Evolutionary conservation across 139 green algal genomes (phyloP).

Genomic region (Raphidocelis subcapitata): DNA sequence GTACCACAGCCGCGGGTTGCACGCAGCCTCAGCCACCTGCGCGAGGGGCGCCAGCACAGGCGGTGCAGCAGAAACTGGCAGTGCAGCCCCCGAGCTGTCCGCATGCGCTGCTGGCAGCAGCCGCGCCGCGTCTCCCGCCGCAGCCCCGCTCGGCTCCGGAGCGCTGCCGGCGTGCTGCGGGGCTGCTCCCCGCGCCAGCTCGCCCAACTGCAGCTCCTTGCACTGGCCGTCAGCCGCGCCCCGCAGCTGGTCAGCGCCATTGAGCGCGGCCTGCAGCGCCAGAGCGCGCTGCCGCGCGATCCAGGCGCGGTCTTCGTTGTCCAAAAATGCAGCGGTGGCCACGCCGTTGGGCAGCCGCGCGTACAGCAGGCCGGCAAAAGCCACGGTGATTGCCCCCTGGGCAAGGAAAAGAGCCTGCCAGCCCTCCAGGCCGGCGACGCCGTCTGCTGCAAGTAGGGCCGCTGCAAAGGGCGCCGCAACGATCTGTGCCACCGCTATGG

Average conservation of each 20-base stretch:
- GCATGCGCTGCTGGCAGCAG: too few species aligned
- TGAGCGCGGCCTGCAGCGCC: too few species aligned
- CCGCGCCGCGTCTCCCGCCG: too few species aligned
- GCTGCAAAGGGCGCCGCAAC: constrained; percentile 22
- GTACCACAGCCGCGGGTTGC: constrained; percentile 14
- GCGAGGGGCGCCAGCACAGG: too few species aligned
- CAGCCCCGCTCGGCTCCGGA: too few species aligned
- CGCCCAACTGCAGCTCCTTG: too few species aligned
- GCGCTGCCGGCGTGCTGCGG: too few species aligned
- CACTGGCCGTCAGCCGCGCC: too few species aligned
- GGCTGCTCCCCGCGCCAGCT: too few species aligned
- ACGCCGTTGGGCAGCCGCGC: constrained; percentile 13
- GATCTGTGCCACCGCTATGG: constrained; percentile 29
- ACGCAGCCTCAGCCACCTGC: too few species aligned
- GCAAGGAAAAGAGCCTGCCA: constrained; percentile 26
- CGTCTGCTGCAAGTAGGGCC: constrained; percentile 12
- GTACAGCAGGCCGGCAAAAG: constrained; percentile 11
- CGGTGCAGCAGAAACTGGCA: too few species aligned
- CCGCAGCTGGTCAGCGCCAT: neutral
- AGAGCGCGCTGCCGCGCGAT: constrained; percentile 10
- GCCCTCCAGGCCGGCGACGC: neutral
- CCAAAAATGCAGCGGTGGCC: neutral
- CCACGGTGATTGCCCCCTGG: constrained; percentile 6
- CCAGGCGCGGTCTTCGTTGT: constrained; percentile 14
- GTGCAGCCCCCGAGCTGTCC: too few species aligned